Evolutionary conservation across 306 rosid species (phyloP).

Genomic region (Astragalus membranaceus): DNA sequence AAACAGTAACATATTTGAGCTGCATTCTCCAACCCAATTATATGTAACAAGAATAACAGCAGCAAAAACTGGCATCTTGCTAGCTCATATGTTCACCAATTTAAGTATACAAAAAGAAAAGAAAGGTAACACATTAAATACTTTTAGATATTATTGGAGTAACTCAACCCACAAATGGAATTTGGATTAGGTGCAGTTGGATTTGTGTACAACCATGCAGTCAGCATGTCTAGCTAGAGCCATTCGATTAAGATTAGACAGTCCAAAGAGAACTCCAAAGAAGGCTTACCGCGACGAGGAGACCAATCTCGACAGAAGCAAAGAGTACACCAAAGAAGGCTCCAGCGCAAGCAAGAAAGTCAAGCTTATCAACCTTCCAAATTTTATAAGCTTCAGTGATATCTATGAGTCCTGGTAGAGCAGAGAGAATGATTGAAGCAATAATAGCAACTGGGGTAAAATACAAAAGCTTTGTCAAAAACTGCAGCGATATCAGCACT

Average conservation of each 20-base stretch:
- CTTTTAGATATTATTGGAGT: too few species aligned
- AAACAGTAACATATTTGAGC: not conserved
- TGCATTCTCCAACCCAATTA: not conserved
- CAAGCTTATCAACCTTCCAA: constrained; percentile 78
- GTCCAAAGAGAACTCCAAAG: too few species aligned
- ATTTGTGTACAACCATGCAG: too few species aligned
- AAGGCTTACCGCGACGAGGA: constrained; percentile 67
- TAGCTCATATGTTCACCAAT: not conserved
- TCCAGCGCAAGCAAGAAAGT: constrained; percentile 60
- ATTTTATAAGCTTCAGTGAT: constrained; percentile 44
- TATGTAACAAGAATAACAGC: too few species aligned
- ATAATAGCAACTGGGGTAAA: constrained; percentile 74
- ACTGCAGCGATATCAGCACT: constrained; percentile 53
- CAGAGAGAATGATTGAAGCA: constrained; percentile 71
- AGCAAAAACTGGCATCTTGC: too few species aligned
- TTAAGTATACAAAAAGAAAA: not conserved
- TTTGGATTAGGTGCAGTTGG: too few species aligned
- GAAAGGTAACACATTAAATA: not conserved
- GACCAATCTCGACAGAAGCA: constrained; percentile 70
- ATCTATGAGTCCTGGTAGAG: constrained; percentile 75
- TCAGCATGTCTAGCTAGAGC: too few species aligned
- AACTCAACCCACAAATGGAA: too few species aligned
- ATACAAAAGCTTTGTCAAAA: constrained; percentile 60
- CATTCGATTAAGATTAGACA: too few species aligned
- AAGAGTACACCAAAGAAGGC: constrained; percentile 79